Evolutionary conservation across 2,329 filamentous ascomycete genomes (phyloP).

Genomic region (Colletotrichum tofieldiae): DNA sequence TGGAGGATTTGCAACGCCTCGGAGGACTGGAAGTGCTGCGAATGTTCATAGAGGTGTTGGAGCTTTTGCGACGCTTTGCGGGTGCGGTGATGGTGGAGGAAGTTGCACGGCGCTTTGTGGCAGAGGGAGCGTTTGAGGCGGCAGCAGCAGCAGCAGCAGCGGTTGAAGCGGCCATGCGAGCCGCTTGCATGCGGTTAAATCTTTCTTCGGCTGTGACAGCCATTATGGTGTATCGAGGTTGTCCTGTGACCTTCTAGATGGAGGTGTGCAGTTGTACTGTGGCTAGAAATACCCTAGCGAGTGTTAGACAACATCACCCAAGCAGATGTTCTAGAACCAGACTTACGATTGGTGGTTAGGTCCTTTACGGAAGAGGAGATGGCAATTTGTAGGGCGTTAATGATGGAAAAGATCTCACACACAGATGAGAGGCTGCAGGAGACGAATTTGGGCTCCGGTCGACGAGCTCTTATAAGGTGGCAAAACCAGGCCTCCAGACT

Average conservation of each 20-base stretch:
- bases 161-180: neutral
- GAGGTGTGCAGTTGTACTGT: neutral
- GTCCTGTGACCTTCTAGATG: neutral
- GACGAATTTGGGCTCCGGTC: neutral
- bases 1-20: neutral
- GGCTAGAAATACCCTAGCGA: too few relatives aligned
- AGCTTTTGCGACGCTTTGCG: slow-evolving; percentile 1
- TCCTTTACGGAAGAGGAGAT: neutral
- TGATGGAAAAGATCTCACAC: neutral
- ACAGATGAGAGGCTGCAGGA: neutral
- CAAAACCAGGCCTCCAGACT: neutral
- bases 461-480: slow-evolving; percentile 11
- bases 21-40: neutral
- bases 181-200: neutral
- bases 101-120: neutral
- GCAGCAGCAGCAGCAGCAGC: neutral
- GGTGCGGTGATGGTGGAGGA: neutral
- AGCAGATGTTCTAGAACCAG: neutral
- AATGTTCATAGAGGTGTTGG: neutral
- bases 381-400: neutral
- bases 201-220: slow-evolving; percentile 1
- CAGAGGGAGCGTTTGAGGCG: neutral
- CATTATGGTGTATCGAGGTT: neutral
- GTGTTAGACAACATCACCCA: neutral
- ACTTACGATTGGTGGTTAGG: neutral